Evolutionary conservation across 2,329 filamentous ascomycete genomes (phyloP).

Genomic region (Claviceps spartinae): DNA sequence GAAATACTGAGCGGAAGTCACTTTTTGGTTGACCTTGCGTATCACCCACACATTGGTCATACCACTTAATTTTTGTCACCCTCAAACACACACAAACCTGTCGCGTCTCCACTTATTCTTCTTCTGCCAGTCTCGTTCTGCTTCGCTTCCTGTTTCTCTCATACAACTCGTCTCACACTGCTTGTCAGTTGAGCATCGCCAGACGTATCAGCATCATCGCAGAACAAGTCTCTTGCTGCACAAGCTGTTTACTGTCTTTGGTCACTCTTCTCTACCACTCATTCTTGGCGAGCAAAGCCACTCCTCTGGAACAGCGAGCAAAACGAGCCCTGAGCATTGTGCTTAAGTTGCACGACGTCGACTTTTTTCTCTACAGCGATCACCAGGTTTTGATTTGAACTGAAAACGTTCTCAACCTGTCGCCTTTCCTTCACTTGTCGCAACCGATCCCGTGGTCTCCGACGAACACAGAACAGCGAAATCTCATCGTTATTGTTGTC

Average conservation of each 20-base stretch:
- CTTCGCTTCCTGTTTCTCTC: conserved; percentile 9
- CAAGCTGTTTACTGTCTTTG: conserved; percentile 4
- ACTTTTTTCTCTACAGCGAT: conserved; percentile 12
- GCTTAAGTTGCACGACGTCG: conserved; percentile 12
- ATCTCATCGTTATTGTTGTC: conserved; percentile 16
- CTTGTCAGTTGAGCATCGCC: conserved; percentile 8
- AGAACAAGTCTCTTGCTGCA: conserved; percentile 5
- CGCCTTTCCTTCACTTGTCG: conserved; percentile 15
- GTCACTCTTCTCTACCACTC: conserved; percentile 3
- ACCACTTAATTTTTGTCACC: conserved; percentile 20
- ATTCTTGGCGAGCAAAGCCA: conserved; percentile 5
- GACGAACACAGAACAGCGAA: conserved; percentile 22
- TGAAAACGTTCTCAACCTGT: conserved; percentile 28
- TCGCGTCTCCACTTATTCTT: conserved; percentile 19
- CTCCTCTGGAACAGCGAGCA: conserved; percentile 8
- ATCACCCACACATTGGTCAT: conserved; percentile 33
- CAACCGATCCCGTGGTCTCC: conserved; percentile 23
- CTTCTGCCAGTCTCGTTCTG: conserved; percentile 8
- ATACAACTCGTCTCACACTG: conserved; percentile 6
- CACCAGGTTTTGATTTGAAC: conserved; percentile 21
- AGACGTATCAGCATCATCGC: conserved; percentile 8
- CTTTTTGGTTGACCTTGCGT: conserved; percentile 41
- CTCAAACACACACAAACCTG: conserved; percentile 11
- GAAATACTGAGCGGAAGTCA: conserved; percentile 38
- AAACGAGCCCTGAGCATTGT: conserved; percentile 6